Evolutionary conservation across 1,284 basidiomycete species (phyloP), one percentile per base, ranked within the genome.

Genomic region (Heterobasidion occidentale): DNA sequence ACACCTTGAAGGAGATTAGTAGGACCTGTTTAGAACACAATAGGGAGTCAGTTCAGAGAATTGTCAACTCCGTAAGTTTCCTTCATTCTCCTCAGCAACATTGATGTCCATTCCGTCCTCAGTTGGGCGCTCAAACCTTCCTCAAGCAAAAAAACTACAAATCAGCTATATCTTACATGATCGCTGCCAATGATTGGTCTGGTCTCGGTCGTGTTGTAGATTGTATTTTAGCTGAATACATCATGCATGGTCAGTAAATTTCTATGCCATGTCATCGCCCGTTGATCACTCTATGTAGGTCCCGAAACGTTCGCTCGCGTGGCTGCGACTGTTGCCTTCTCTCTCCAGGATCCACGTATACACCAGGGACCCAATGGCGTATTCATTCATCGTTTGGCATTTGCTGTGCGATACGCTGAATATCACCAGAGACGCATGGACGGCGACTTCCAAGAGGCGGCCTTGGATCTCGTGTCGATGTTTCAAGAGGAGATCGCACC

Each of bases 121-220:
- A 92, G 90, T 80, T 88, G 60, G 88, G 86, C 1, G 82, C 90
- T 2, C 82, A 82, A 63, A 75, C 73, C n/a, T 80, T 91, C 59
- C 74, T 86, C 49, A 74, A 75, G 56, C 75, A 80, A 59, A 84
- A 81, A 64, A 78, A 86, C 56, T 93, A 86, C 63, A 88, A 86
- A 2, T 70, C 88, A 14, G 90, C 90, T 0, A 74, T 92, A 9
- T 86, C 88, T 0, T 93, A 90, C 64, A 86, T 77, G 58, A 81
- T 82, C 2, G 86, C 87, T 7, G 88, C 89, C 3, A 86, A 88
- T 67, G 88, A 92, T 63, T 90, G 88, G 87, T 71, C 77, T 1
- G 86, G 86, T n/a, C 71, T 91, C 12, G 88, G 85, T 19, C 79
- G 80, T 48, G 77, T 88, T 35, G 80, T 89, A 42, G 84, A 91